A percentile compares a stretch with the other conserved stretches of the same genome.
Conservation (phyloP, 129 eudicot genomes). For the Flaveria sonorensis region DNA sequence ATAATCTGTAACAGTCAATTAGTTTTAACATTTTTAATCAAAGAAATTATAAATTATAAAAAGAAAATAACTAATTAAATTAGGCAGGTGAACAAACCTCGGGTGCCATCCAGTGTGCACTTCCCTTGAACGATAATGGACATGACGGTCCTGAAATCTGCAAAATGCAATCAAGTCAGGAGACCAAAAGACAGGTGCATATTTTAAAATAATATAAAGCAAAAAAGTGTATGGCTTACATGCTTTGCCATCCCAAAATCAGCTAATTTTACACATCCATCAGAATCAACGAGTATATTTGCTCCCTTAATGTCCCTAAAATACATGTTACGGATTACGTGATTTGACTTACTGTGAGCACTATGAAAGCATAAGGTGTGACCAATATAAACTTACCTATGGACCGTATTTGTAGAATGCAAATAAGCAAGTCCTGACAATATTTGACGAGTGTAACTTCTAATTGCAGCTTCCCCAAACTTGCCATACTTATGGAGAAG, state of each 20-base stretch:
- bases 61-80: conserved; percentile 1
- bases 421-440: conserved; percentile 66
- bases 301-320: conserved; percentile 75
- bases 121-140: conserved; percentile 67
- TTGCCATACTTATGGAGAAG: conserved; percentile 70
- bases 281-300: conserved; percentile 64
- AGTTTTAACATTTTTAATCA: background rate
- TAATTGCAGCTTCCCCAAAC: conserved; percentile 59
- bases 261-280: conserved; percentile 67
- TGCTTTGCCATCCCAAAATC: conserved; percentile 83
- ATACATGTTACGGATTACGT: conserved; percentile 7
- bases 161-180: conserved; percentile 22
- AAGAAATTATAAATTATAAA: background rate
- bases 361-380: background rate
- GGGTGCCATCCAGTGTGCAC: conserved; percentile 79
- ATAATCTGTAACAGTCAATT: conserved; percentile 50
- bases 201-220: conserved; percentile 1
- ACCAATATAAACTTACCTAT: conserved; percentile 45
- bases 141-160: conserved; percentile 60
- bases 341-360: conserved; percentile 5
- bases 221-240: conserved; percentile 37
- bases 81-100: conserved; percentile 41
- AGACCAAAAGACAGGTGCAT: background rate
- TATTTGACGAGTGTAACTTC: conserved; percentile 60
- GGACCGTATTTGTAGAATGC: conserved; percentile 60